Base-by-base conservation (phyloP, 2,329 filamentous ascomycete genomes). In the Nothopassalora personata region DNA sequence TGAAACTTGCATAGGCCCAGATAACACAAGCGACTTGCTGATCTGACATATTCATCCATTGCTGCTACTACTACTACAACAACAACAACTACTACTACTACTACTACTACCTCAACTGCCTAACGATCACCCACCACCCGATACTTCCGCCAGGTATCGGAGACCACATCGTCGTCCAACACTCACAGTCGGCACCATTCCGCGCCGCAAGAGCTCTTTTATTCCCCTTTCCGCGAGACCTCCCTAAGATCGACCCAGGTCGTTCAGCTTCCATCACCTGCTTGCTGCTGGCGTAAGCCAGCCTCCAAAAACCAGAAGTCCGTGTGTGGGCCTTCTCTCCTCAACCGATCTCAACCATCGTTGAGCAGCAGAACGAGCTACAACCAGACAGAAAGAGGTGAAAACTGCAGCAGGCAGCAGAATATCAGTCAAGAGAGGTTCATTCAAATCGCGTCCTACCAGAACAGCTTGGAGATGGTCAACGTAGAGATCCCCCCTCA, bases 361-460 rank as follows among this genome's bases (percentile, higher is more conserved):
- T 93, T 95, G 90, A 86, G 90, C 83, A 86, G 89, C 86, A 95
- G 91, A 91, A 89, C 91, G 91, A 90, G 91, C 91, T 94, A 89
- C 2, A 89, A 88, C 87, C 64, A 63, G 13, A n/a, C 23, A 8
- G 9, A 5, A 51, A 31, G n/a, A 28, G 49, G 28, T 18, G 30
- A 51, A 28, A 11, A 13, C 49, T 51, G 49, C 49, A 51, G 8
- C 30, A 51, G 49, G 49, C 34, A 39, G 53, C 28, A 46, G 36
- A 51, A 47, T 19, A 34, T 28, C 30, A 47, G 23, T 43, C 48
- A 54, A 50, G 56, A 53, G 52, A 49, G 54, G 56, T 47, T 45
- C 27, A 46, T 58, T 48, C 46, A 10, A 13, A 28, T 4, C 13
- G 10, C 46, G 28, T 27, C 19, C 23, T 3, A 4, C n/a, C 6